Base-by-base conservation (phyloP, 2,329 filamentous ascomycete genomes). In the Phoma sp. region DNA sequence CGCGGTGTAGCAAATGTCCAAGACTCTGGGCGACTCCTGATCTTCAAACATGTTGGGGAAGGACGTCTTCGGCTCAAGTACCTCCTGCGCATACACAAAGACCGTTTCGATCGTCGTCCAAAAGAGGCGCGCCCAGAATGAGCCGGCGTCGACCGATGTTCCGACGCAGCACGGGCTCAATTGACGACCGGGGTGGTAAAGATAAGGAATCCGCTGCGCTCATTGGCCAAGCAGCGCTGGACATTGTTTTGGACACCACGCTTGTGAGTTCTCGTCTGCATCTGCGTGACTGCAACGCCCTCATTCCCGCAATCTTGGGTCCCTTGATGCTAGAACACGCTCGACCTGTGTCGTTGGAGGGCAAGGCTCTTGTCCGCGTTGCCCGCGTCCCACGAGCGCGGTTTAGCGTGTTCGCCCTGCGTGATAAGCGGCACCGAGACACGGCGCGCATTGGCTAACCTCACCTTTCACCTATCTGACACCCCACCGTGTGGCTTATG, bases 401-500 rank as follows among this genome's bases (percentile, higher is more conserved):
- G 44, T 56, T 39, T 48, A 51, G 58, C 48, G 58, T 39, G 39
- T 47, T 52, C 32, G 50, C 65, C 65, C 60, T 69, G 60, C 63
- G 49, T 57, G 58, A 57, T 59, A 55, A 55, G 46, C 55, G 49
- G 45, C 53, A 35, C 49, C 60, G 55, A 63, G 55, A 60, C 62
- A 24, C 45, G 51, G 55, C 40, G 40, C 25, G 57, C 55, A 71
- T 69, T 72, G 68, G 69, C 70, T 65, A 56, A 58, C 40, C 36
- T 39, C 46, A 33, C 55, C 56, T 46, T 38, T 43, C 58, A 59
- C 59, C 51, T 70, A 68, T 69, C 65, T 66, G 56, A 62, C 67
- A 67, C 64, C 68, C 69, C 69, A 67, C 68, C 60, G 52, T 48
- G 35, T 50, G 46, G 46, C 46, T 55, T 46, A 55, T 62, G 67